These are phyloP conservation scores for Penicillium verrucosum DNA, from an alignment of 2,329 filamentous ascomycete species.

Conservation along the genomic window DNA sequence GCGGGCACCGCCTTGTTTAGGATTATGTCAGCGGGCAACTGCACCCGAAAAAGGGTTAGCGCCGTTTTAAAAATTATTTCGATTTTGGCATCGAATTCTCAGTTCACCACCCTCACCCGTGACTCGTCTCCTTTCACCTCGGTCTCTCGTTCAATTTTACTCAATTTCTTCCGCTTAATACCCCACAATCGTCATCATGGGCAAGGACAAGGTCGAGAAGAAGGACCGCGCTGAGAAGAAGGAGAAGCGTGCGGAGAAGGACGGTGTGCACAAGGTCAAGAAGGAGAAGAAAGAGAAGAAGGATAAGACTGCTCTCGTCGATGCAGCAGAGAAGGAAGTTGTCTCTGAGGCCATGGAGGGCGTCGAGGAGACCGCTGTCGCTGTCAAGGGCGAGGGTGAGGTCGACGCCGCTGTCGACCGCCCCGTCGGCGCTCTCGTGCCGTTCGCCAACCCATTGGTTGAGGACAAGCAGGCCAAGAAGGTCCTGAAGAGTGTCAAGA, in stretches of 20 bases:
- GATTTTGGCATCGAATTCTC: constrained; percentile 12
- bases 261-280: constrained; percentile 46
- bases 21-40: constrained; percentile 3
- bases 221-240: constrained; percentile 44
- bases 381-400: constrained; percentile 25
- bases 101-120: constrained; percentile 20
- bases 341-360: constrained; percentile 36
- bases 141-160: constrained; percentile 12
- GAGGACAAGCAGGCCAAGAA: constrained; percentile 53
- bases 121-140: constrained; percentile 23
- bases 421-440: constrained; percentile 48
- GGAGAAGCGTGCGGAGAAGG: constrained; percentile 46
- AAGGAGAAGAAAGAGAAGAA: constrained; percentile 49
- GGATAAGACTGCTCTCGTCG: constrained; percentile 38
- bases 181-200: constrained; percentile 37
- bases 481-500: constrained; percentile 52
- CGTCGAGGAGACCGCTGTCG: constrained; percentile 30
- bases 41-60: constrained; percentile 12
- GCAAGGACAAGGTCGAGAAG: constrained; percentile 47
- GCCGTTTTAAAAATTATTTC: constrained; percentile 14
- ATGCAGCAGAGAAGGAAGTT: constrained; percentile 42
- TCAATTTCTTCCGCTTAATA: constrained; percentile 12
- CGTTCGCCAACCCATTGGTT: constrained; percentile 50
- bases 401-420: constrained; percentile 30
- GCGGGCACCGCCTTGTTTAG: constrained; percentile 3